Evolutionary conservation across 352 stramenopile species (phyloP).

Genomic region (Globisporangium camurandrum): DNA sequence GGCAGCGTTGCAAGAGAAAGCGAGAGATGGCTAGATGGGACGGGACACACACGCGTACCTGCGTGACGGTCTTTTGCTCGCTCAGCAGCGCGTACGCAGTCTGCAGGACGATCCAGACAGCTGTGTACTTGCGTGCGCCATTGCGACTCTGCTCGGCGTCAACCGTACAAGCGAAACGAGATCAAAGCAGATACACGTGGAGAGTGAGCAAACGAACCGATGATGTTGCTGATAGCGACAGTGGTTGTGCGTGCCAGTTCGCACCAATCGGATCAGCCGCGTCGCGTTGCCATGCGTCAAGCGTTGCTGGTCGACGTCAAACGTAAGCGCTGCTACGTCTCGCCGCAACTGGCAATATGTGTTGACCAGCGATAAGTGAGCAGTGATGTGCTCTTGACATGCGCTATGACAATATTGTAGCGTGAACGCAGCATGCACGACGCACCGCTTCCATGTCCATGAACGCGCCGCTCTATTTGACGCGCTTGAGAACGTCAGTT

Average conservation of each 20-base stretch:
- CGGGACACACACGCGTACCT: constrained; percentile 41
- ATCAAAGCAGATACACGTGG: not conserved
- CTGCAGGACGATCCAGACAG: constrained; percentile 77
- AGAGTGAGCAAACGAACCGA: not conserved
- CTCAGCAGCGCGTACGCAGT: constrained; percentile 59
- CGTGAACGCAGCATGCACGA: not conserved
- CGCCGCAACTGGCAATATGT: constrained; percentile 50
- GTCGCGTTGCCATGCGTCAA: constrained; percentile 52
- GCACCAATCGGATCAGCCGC: constrained; percentile 54
- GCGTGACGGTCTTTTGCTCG: constrained; percentile 76
- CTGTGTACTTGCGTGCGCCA: constrained; percentile 73
- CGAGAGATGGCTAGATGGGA: too few relatives aligned
- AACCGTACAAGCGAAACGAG: not conserved
- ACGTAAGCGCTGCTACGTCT: constrained; percentile 40
- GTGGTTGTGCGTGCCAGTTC: not conserved
- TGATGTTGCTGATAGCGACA: not conserved
- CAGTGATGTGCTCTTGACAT: not conserved
- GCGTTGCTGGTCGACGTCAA: constrained; percentile 41
- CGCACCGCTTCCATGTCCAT: constrained; percentile 55
- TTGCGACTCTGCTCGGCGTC: constrained; percentile 25
- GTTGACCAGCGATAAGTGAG: not conserved
- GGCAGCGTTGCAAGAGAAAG: not conserved
- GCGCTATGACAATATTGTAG: too few relatives aligned
- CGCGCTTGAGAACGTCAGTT: not conserved
- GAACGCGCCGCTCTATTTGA: constrained; percentile 37